Base-by-base conservation (phyloP, 2,329 filamentous ascomycete genomes). In the Penicillium palitans region DNA sequence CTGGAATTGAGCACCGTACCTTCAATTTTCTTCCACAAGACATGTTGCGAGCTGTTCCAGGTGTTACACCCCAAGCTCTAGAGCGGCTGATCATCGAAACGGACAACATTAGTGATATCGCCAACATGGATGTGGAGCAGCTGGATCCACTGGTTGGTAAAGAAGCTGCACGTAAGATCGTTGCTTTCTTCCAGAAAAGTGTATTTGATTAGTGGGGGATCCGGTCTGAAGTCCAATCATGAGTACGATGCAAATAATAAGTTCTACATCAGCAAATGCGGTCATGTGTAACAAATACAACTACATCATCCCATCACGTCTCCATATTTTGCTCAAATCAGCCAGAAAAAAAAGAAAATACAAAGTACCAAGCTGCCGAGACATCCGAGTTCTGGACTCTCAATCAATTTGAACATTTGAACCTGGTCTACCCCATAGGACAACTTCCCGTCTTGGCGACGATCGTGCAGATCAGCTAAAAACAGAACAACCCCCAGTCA, bases 11-110 rank as follows among this genome's bases (percentile, higher is more conserved):
- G 58, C 74, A 88, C 65, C 85, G 90, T 67, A 86, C 82, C 0
- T 96, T 96, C 70, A 96, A 92, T 67, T 84, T 88, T 60, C 87
- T 91, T 67, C 91, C 92, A 29, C 90, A 96, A 76, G 93, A 98
- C 71, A 96, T 98, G 90, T 77, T 99, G 62, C 81, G 88, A 29
- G 84, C 86, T 2, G 87, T 98, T 13, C 95, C 95, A 0, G 95
- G 95, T 0, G 85, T 98, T 15, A 93, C 86, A 35, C 87, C 87
- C 12, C 89, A 91, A 76, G 92, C 90, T 61, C 81, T 96, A 35
- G 86, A 85, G 69, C 86, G 84, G 61, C 68, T 99, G 46, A 86
- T 89, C 35, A 70, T 92, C 21, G 84, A 90, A 70, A 85, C 88
- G 64, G 88, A 89, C 64, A 96, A 87, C 74, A 80, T 99, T 35